A percentile compares a stretch with the other conserved stretches of the same genome.
phyloP scores from a whole-genome alignment of 2,329 filamentous ascomycete species.

The Colletotrichum lupini region DNA sequence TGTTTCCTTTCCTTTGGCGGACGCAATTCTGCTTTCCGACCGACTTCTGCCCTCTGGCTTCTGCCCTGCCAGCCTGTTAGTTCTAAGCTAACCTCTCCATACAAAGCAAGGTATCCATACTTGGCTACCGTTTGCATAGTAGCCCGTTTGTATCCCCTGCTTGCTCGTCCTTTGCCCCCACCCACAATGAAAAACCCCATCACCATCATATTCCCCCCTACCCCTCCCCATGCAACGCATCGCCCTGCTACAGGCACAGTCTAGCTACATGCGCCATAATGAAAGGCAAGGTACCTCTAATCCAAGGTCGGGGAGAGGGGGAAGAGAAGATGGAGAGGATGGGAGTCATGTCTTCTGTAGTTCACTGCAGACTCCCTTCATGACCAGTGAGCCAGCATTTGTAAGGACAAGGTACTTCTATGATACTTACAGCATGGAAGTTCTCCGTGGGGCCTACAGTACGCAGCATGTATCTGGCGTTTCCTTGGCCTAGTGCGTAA shows the following conservation, averaged over 20 bases:
- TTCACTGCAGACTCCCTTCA: background rate
- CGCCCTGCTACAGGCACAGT: constrained; percentile 18
- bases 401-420: background rate
- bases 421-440: background rate
- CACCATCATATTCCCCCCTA: constrained; percentile 6
- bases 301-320: background rate
- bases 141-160: background rate
- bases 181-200: constrained; percentile 1
- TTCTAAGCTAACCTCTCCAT: background rate
- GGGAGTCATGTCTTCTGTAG: background rate
- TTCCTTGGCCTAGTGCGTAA: background rate
- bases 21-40: background rate
- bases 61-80: background rate
- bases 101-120: background rate
- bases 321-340: background rate
- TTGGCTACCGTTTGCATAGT: background rate
- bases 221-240: constrained; percentile 25
- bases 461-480: background rate
- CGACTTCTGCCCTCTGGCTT: background rate
- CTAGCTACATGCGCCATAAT: constrained; percentile 13
- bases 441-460: background rate
- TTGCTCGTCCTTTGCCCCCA: background rate
- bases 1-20: background rate
- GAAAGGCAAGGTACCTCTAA: background rate
- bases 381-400: background rate